Evolutionary conservation across 2,329 filamentous ascomycete species (phyloP).

Genomic region (Thielaviopsis ethacetica): DNA sequence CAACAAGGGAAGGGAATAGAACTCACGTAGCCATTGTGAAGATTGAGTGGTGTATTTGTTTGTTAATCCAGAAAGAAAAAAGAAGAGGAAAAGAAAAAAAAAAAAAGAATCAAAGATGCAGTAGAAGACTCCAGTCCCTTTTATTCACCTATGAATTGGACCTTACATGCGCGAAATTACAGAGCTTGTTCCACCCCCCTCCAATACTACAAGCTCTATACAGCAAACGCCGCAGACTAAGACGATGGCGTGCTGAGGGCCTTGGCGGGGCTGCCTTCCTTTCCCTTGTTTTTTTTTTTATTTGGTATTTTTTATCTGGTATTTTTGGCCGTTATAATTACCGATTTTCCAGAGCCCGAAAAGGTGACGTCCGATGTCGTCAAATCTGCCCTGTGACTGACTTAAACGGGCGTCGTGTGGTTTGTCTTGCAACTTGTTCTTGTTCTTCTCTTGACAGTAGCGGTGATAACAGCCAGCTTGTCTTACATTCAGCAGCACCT

Average conservation of each 20-base stretch:
- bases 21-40: slow-evolving; percentile 11
- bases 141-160: not conserved
- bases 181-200: not conserved
- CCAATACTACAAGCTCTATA: not conserved
- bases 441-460: no score
- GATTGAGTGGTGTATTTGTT: not conserved
- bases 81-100: not conserved
- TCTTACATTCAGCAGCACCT: not conserved
- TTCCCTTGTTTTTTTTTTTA: not conserved
- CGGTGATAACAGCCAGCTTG: not conserved
- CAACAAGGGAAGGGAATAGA: not conserved
- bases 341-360: no score
- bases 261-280: not conserved
- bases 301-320: not conserved
- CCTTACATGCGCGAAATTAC: not conserved
- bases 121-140: not conserved
- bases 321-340: no score
- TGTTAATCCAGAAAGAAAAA: not conserved
- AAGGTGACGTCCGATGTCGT: no score
- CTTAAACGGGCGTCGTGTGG: no score
- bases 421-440: no score
- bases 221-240: not conserved
- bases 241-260: not conserved
- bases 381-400: no score
- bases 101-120: not conserved